These are phyloP conservation scores for Brachypodium distachyon DNA, from an alignment of 202 grass and related monocot species.

Conservation along the genomic window DNA sequence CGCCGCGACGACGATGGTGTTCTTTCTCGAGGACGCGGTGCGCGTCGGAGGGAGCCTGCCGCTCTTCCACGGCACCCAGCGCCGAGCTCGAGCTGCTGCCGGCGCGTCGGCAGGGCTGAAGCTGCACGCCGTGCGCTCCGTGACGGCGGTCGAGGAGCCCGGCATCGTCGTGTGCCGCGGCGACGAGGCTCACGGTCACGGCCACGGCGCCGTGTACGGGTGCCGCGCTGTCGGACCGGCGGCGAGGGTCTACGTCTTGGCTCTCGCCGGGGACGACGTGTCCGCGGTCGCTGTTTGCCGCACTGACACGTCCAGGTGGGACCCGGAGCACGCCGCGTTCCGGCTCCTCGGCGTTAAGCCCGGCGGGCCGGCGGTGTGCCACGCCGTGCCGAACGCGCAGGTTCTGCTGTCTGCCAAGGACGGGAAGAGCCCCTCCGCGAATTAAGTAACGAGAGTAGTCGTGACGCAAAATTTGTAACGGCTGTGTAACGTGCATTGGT, in stretches of 20 bases:
- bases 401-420: neutral
- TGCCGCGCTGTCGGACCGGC: constrained; percentile 4
- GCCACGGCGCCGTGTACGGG: neutral
- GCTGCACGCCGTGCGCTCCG: neutral
- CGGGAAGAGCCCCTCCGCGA: neutral
- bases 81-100: neutral
- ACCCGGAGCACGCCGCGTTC: neutral
- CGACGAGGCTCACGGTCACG: too few species aligned
- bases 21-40: constrained; percentile 35
- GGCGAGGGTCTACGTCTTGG: constrained; percentile 13
- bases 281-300: constrained; percentile 13
- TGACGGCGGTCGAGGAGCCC: neutral
- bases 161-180: constrained; percentile 31
- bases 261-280: neutral
- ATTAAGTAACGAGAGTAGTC: neutral
- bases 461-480: neutral
- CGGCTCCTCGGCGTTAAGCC: constrained; percentile 22
- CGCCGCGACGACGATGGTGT: neutral
- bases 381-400: constrained; percentile 9
- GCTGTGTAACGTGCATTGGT: neutral
- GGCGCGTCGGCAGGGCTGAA: neutral
- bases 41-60: constrained; percentile 15
- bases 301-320: neutral
- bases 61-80: neutral
- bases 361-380: constrained; percentile 16